Evolutionary conservation across 768 basidiomycete species (phyloP), one percentile per base, ranked within the genome.

Genomic region (Pleurotus djamor): DNA sequence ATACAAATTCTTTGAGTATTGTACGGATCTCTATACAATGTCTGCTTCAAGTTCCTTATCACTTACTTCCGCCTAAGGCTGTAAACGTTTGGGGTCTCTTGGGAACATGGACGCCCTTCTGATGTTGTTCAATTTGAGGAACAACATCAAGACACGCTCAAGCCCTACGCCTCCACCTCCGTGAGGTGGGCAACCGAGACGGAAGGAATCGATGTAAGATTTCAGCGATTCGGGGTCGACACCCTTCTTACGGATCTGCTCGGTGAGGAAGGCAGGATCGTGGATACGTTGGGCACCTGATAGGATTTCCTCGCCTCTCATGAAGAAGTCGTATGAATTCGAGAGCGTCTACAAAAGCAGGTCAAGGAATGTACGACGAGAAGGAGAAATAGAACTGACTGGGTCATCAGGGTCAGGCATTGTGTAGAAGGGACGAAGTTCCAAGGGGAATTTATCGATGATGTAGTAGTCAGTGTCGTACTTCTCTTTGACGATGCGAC

Each of bases 241-340:
- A 10, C 92, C 94, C 70, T 90, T 92, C 64, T 76, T 79, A 60
- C 80, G 81, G 95, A 98, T 98, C 73, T 91, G 85, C 75, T 92
- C 84, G 55, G 79, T 79, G 61, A 98, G 85, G 56, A 98, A 77
- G 9, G 75, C 74, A 4, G 97, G 84, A 65, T 98, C 94, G 75
- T 99, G 97, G 58, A 98, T 88, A 74, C 97, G 94, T 72, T 99
- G 97, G 32, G 96, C 97, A 13, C 97, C 97, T 3, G 96, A 98
- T 43, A 98, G 82, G 68, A 99, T 98, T 74, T 99, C 97, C 75
- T 99, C 95, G 9, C 97, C 97, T 35, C 97, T 86, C 96, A 99
- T 98, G 84, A 99, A 98, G 78, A 99, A 98, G 76, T 99, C 97
- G 74, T 98, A 99, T 21, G 97, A 98, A 75, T 98, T 98, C 52